phyloP scores from a whole-genome alignment of 257 asterid species.

The Petrea volubilis region DNA sequence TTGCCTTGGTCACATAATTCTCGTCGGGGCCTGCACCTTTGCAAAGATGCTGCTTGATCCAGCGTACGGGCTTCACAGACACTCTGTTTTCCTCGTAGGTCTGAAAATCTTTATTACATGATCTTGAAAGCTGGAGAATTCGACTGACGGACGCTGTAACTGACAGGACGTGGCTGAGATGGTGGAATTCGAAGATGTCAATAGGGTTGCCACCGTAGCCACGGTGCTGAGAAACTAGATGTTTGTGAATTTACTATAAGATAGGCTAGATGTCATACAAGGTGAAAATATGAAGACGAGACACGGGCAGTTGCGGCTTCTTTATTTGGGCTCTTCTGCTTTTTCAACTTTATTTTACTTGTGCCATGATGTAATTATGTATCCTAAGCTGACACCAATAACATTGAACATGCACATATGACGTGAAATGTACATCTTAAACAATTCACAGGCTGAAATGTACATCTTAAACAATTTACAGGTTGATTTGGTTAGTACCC shows the following conservation, averaged over 20 bases:
- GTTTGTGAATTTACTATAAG: neutral
- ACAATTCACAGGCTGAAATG: too few species aligned
- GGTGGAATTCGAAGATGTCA: neutral
- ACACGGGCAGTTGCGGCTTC: neutral
- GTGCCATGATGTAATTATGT: conserved; percentile 24
- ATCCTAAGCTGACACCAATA: neutral
- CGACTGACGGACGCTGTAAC: neutral
- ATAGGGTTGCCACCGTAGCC: neutral
- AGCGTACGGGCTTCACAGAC: neutral
- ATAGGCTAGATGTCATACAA: conserved; percentile 12
- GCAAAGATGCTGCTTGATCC: conserved; percentile 1
- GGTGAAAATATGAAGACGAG: conserved; percentile 5
- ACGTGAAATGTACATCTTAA: too few species aligned
- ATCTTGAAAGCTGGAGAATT: neutral
- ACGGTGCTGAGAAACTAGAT: neutral
- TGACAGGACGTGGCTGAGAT: neutral
- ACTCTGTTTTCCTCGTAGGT: neutral
- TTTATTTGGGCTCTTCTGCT: neutral
- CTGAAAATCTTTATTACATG: neutral
- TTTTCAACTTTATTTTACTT: neutral
- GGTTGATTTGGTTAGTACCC: too few species aligned
- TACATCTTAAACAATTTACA: too few species aligned
- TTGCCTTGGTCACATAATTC: neutral
- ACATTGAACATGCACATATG: neutral
- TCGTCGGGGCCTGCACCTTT: neutral